Conservation (phyloP, 2,329 filamentous ascomycete genomes). For the Epichloe gansuensis region DNA sequence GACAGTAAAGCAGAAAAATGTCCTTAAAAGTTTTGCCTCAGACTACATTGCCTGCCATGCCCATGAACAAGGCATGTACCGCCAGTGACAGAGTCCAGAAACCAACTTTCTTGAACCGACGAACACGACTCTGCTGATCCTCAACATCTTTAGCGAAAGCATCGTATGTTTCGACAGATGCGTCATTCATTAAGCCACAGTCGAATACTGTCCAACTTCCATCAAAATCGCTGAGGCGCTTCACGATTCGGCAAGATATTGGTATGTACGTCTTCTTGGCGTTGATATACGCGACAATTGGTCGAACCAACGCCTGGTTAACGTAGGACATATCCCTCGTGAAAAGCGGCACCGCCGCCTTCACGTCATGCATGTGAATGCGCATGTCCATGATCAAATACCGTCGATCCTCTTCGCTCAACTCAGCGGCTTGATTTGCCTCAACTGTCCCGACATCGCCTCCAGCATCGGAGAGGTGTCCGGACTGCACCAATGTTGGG, state of each 20-base stretch:
- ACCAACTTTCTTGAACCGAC: slow-evolving; percentile 88
- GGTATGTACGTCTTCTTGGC: slow-evolving; percentile 90
- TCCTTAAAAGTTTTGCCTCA: slow-evolving; percentile 13
- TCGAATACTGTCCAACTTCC: slow-evolving; percentile 93
- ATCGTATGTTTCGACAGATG: slow-evolving; percentile 86
- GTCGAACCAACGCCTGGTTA: slow-evolving; percentile 87
- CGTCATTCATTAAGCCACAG: slow-evolving; percentile 84
- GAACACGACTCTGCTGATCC: slow-evolving; percentile 73
- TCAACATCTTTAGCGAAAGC: slow-evolving; percentile 88
- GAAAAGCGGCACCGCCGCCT: slow-evolving; percentile 85
- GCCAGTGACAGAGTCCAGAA: slow-evolving; percentile 91
- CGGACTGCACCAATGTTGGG: slow-evolving; percentile 18
- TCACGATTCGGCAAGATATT: slow-evolving; percentile 87
- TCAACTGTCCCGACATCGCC: slow-evolving; percentile 6
- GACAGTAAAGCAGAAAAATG: too few species aligned
- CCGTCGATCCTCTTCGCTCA: slow-evolving; percentile 49
- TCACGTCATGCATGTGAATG: slow-evolving; percentile 91
- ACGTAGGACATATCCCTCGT: slow-evolving; percentile 86
- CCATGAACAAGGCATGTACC: slow-evolving; percentile 87
- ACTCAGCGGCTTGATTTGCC: slow-evolving; percentile 6
- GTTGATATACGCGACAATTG: slow-evolving; percentile 98
- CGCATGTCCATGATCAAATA: slow-evolving; percentile 89
- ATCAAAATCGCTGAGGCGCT: slow-evolving; percentile 79
- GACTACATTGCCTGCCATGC: slow-evolving; percentile 73
- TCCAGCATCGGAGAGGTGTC: slow-evolving; percentile 21